These are phyloP conservation scores for Schrenkiella parvula DNA, from an alignment of 345 rosid genomes.

Conservation along the genomic window DNA sequence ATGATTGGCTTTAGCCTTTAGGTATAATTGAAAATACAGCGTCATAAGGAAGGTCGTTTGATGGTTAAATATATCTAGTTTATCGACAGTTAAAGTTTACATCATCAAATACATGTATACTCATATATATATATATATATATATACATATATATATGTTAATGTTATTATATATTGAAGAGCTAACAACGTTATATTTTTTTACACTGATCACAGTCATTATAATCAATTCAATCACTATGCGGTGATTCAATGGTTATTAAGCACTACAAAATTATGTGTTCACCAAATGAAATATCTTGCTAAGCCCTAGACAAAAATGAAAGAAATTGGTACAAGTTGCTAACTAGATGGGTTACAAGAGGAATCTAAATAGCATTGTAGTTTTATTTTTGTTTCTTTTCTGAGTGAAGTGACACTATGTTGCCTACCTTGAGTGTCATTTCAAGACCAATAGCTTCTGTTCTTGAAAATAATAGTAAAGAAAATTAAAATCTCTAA, in stretches of 20 bases:
- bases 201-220: background rate
- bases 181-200: background rate
- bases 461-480: background rate
- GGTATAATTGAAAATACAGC: conserved; percentile 17
- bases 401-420: conserved; percentile 26
- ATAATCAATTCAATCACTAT: background rate
- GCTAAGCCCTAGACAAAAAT: background rate
- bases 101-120: background rate
- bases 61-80: background rate
- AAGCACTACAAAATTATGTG: background rate
- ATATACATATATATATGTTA: background rate
- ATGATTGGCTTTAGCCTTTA: conserved; percentile 11
- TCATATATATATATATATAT: background rate
- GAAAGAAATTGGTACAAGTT: conserved; percentile 9
- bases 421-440: conserved; percentile 23
- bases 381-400: background rate
- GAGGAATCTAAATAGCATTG: conserved; percentile 17
- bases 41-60: conserved; percentile 13
- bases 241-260: background rate
- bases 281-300: background rate
- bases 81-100: background rate
- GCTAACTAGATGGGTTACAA: conserved; percentile 26
- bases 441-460: conserved; percentile 7
- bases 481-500: background rate
- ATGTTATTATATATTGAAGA: background rate